Conservation (phyloP, 257 asterid species). For the Nyctanthes arbortristis region DNA sequence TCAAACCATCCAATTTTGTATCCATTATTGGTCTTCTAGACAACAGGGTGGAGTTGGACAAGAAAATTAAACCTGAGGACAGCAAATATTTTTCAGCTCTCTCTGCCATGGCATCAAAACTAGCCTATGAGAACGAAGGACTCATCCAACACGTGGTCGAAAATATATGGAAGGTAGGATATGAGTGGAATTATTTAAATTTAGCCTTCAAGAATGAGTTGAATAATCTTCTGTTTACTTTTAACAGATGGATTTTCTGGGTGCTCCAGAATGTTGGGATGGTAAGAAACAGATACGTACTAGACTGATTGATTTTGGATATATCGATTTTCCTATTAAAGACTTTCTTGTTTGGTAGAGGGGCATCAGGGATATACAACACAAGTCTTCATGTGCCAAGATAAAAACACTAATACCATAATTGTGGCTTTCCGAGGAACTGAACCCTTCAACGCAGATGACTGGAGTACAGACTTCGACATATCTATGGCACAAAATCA, state of each 20-base stretch:
- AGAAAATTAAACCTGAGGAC: slow-evolving; percentile 41
- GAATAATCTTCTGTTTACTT: no score
- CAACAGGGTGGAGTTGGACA: slow-evolving; percentile 54
- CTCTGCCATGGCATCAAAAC: slow-evolving; percentile 64
- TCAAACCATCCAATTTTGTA: slow-evolving; percentile 29
- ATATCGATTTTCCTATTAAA: neutral
- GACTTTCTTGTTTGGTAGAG: slow-evolving; percentile 23
- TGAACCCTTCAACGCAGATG: slow-evolving; percentile 37
- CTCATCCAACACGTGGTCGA: slow-evolving; percentile 44
- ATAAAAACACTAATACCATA: slow-evolving; percentile 19
- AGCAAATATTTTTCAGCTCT: slow-evolving; percentile 43
- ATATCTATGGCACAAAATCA: slow-evolving; percentile 47
- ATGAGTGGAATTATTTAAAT: no score
- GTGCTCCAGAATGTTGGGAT: slow-evolving; percentile 42
- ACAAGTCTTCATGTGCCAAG: slow-evolving; percentile 51
- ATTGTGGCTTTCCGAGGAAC: slow-evolving; percentile 57
- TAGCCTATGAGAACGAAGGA: slow-evolving; percentile 62
- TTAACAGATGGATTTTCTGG: slow-evolving; percentile 58
- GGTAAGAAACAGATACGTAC: slow-evolving; percentile 39
- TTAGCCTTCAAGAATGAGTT: no score
- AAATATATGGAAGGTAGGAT: slow-evolving; percentile 56
- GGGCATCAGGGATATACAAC: slow-evolving; percentile 34
- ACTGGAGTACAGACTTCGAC: slow-evolving; percentile 55
- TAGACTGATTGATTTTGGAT: neutral
- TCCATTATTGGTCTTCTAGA: slow-evolving; percentile 57